Base-by-base conservation (phyloP, 495 filamentous ascomycete species). In the Penicillium angulare region DNA sequence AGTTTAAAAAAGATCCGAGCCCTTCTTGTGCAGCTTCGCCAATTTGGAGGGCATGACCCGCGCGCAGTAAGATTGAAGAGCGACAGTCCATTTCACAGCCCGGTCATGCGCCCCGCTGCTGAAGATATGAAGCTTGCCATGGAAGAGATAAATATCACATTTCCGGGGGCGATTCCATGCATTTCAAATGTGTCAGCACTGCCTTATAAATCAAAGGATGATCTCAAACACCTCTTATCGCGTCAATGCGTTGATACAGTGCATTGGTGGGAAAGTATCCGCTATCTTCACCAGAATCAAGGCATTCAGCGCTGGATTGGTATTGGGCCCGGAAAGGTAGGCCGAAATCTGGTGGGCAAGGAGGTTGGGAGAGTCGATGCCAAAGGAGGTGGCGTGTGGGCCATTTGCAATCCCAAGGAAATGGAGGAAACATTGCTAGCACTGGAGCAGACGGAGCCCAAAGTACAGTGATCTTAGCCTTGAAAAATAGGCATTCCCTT, bases 261-360 rank as follows among this genome's bases (percentile, higher is more conserved):
- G 12, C 76, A 79, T 51, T 98, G 93, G 93, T 93, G 89, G 84
- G 89, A 93, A 40, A 91, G 87, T 53, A 88, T 97, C 39, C 84
- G 83, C 54, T 97, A 92, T 59, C 71, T 98, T 35, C 89, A 97
- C 64, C 85, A 93, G 56, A 88, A 93, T 50, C 74, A 84, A 59
- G 88, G 86, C 48, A 89, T 97, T 7, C 77, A 82, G 56, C 77
- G 90, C 36, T 97, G 92, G 91, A 79, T 98, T 40, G 93, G 92
- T 15, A 88, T 98, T 55, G 93, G 93, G 2, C 93, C 93, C 0
- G 93, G 92, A 1, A 96, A 96, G 61, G 92, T 98, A 5, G 93
- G 92, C 2, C 79, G 90, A 46, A 97, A 97, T 64, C 68, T 98
- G 18, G 93, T 98, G 5, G 91, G 92, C 0, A 96, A 96, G 67